Evolutionary conservation across 768 basidiomycete genomes (phyloP).

Genomic region (Inosperma sp.): DNA sequence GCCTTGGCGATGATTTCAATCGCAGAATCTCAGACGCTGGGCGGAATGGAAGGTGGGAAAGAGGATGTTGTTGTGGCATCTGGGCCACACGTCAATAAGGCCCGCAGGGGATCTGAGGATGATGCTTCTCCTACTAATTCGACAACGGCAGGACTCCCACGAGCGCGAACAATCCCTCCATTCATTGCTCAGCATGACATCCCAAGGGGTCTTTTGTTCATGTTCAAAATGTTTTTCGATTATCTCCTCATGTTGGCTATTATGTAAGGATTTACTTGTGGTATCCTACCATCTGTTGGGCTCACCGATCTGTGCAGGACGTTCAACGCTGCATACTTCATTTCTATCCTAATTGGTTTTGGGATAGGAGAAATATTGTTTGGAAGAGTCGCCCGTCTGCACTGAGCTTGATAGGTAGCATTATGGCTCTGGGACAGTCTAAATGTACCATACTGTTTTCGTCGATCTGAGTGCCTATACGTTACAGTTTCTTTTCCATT

Average conservation of each 20-base stretch:
- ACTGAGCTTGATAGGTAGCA: slow-evolving; percentile 17
- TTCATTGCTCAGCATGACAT: slow-evolving; percentile 68
- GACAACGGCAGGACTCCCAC: neutral
- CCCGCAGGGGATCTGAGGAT: neutral
- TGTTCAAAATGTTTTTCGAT: slow-evolving; percentile 54
- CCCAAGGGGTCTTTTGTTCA: slow-evolving; percentile 61
- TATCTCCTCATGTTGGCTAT: slow-evolving; percentile 78
- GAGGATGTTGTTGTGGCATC: neutral
- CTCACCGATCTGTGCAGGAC: slow-evolving; percentile 48
- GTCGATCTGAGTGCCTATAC: neutral
- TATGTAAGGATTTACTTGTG: slow-evolving; percentile 50
- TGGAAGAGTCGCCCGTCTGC: slow-evolving; percentile 42
- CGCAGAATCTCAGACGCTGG: too few relatives aligned
- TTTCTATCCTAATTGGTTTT: slow-evolving; percentile 65
- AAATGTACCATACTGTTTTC: neutral
- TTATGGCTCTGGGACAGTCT: too few relatives aligned
- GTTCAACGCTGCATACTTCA: slow-evolving; percentile 73
- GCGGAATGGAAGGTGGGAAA: neutral
- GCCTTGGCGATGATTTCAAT: slow-evolving; percentile 18
- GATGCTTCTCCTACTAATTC: neutral
- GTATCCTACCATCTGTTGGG: neutral
- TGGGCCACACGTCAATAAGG: neutral
- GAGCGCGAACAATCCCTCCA: slow-evolving; percentile 44
- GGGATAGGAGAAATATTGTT: slow-evolving; percentile 73
- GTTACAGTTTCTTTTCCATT: neutral